Percentiles rank a stretch among this genome's conserved stretches.
These are phyloP conservation scores for Raddia distichophylla DNA, from an alignment of 176 grass and related monocot genomes.

Conservation along the genomic window DNA sequence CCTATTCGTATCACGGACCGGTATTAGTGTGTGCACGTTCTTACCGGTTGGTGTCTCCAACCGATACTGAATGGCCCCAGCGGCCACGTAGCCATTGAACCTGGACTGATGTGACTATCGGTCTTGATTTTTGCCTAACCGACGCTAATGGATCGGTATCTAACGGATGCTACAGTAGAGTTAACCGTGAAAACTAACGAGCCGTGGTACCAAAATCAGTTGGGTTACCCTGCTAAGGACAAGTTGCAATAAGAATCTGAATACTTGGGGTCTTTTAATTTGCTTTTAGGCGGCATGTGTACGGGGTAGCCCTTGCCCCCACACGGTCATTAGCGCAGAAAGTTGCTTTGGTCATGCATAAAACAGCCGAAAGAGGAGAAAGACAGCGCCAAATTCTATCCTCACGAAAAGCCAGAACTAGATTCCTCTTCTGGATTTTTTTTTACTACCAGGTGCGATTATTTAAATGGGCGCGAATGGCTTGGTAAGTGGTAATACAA, in stretches of 20 bases:
- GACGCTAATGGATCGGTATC: too few relatives aligned
- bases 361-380: slow-evolving; percentile 44
- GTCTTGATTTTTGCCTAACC: too few relatives aligned
- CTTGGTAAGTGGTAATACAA: neutral
- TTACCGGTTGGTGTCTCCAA: too few relatives aligned
- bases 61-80: too few relatives aligned
- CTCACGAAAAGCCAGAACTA: neutral
- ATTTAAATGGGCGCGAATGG: neutral
- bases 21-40: too few relatives aligned
- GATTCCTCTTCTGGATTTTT: slow-evolving; percentile 15
- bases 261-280: neutral
- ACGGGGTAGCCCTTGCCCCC: neutral
- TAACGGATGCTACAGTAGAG: too few relatives aligned
- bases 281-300: slow-evolving; percentile 16
- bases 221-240: neutral
- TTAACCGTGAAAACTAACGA: too few relatives aligned
- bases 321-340: slow-evolving; percentile 36
- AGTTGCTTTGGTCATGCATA: slow-evolving; percentile 29
- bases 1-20: too few relatives aligned
- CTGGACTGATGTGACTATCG: too few relatives aligned
- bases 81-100: too few relatives aligned
- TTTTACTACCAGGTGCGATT: neutral
- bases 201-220: too few relatives aligned
- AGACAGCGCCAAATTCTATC: slow-evolving; percentile 19
- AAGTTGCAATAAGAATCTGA: slow-evolving; percentile 10